Base-by-base conservation (phyloP, 495 filamentous ascomycete genomes). In the Penicillium verhagenii region DNA sequence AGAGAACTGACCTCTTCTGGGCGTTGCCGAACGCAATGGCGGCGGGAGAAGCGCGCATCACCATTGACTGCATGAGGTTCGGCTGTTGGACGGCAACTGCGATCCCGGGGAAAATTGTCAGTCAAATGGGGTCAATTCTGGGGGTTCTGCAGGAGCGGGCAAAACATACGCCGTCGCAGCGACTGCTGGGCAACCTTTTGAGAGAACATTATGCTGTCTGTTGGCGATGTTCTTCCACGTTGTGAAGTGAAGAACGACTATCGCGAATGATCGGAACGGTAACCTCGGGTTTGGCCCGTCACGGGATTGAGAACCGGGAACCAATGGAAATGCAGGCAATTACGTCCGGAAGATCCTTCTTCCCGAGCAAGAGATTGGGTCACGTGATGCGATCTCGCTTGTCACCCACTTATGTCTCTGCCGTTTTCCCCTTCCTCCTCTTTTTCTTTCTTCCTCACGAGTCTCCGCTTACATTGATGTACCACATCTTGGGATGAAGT, bases 141-240 rank as follows among this genome's bases (percentile, higher is more conserved):
- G 24, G 8, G 24, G 10, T 6, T 38, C 18, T 19, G 3, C 16
- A 25, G 19, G 21, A 21, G 16, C 26, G 31, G 49, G 37, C n/a
- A 39, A 19, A 9, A 78, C 81, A 53, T 86, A 89, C 86, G 73
- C 77, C 85, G 81, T 77, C 85, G 83, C 72, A 86, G 72, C 66
- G 84, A 83, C 66, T 83, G 82, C 66, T 88, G 79, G 47, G 79
- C 78, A 68, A 83, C 71, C 76, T 86, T 82, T 65, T 86, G 84
- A 57, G 82, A 79, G 66, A 83, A 75, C 86, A 90, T 90, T 28
- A 45, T 82, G 73, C 33, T 38, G 47, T 44, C 51, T 51, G 60
- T 52, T 46, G 53, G 55, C 49, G 50, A 40, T 58, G 46, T 37
- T 66, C 60, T 58, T 35, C 4, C 54, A 51, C 46, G 47, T 25